Percentiles rank a stretch among this genome's conserved stretches.
These are phyloP conservation scores for Geotrichum aggregatum DNA, from an alignment of 1,139 yeast genomes.

Conservation along the genomic window DNA sequence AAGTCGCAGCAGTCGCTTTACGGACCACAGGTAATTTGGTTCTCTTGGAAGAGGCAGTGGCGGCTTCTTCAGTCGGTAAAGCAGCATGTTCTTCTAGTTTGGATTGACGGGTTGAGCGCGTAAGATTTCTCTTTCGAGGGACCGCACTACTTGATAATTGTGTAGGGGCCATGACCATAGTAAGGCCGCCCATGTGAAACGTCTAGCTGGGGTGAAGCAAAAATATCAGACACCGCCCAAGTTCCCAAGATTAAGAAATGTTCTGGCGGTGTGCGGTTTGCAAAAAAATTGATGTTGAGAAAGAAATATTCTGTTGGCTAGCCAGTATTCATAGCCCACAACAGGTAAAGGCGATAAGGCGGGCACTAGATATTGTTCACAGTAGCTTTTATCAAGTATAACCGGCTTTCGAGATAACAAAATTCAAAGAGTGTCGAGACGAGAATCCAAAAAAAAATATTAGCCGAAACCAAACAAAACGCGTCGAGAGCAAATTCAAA, in stretches of 20 bases:
- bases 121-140: constrained; percentile 7
- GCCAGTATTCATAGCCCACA: neutral
- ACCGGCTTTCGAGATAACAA: no score
- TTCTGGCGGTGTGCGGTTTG: neutral
- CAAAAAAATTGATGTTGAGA: neutral
- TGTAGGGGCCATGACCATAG: constrained; percentile 21
- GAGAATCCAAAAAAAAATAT: neutral
- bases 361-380: no score
- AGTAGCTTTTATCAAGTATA: no score
- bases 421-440: no score
- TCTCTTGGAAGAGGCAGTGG: neutral
- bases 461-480: neutral
- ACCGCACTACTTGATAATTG: constrained; percentile 12
- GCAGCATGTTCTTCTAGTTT: constrained; percentile 1
- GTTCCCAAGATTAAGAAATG: neutral
- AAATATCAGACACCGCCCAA: neutral
- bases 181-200: constrained; percentile 18
- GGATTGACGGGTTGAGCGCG: constrained; percentile 4
- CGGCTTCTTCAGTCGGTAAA: neutral
- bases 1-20: neutral
- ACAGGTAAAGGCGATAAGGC: neutral
- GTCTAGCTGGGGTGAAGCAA: neutral
- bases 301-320: neutral
- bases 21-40: constrained; percentile 7
- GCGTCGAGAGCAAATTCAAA: no score